Base-by-base conservation (phyloP, 2,329 filamentous ascomycete genomes). In the Nemania sp. region DNA sequence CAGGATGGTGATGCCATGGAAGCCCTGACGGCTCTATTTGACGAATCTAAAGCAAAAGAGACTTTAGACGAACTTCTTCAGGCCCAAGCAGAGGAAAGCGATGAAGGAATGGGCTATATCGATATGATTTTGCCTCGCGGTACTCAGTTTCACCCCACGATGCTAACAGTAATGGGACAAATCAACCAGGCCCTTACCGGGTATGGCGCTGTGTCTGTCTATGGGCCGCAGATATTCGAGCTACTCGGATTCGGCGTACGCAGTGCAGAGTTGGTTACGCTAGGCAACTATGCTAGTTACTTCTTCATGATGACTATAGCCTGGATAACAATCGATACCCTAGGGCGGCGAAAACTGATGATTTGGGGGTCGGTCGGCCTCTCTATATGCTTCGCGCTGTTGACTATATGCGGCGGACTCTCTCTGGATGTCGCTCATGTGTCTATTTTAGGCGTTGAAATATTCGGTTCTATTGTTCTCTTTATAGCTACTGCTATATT, bases 191-290 rank as follows among this genome's bases (percentile, higher is more conserved):
- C 85, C 1, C 76, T 88, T 58, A 87, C 85, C 0, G 85, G 85
- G 8, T 88, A 88, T 62, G 86, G 86, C 2, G 88, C 88, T 0
- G 86, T 90, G 2, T 87, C 84, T 20, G 87, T 90, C 2, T 90
- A 90, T 66, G 88, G 88, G 0, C 87, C 87, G 2, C 88, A 90
- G 70, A 89, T 90, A 61, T 90, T 90, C 75, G 83, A 88, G 70
- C 83, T 90, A 10, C 83, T 90, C 3, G 87, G 87, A 18, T 88
- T 89, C 74, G 75, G 77, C 20, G 82, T 84, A 41, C 78, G 77
- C 3, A 78, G 77, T 18, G 83, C 87, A 0, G 87, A 90, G 75
- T 86, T 84, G 68, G 77, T 89, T 15, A 89, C 87, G 0, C 82
- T 88, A 53, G 86, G 82, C 29, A 90, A 90, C 77, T 90, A 89